These are phyloP conservation scores for Apophysomyces ossiformis DNA, from an alignment of 371 early-diverging fungal genomes.

Conservation along the genomic window DNA sequence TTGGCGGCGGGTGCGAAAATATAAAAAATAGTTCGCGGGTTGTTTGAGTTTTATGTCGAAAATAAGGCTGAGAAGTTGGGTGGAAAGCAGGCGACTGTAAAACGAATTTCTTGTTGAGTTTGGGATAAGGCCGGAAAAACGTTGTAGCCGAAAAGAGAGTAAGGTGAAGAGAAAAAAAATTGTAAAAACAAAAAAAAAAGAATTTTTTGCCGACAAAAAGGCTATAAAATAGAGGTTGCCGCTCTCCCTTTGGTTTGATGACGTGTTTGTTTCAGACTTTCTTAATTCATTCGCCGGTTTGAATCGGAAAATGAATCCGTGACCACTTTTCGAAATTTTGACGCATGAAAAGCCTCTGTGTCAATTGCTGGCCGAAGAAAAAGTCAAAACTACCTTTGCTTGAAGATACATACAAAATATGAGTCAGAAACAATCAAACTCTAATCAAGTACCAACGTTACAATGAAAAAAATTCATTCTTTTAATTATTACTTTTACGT, in stretches of 20 bases:
- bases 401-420: too few species aligned
- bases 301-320: too few species aligned
- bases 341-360: too few species aligned
- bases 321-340: too few species aligned
- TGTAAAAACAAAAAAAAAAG: conserved; percentile 15
- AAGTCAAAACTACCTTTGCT: too few species aligned
- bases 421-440: too few species aligned
- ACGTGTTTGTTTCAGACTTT: too few species aligned
- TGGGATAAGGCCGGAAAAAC: conserved; percentile 10
- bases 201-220: conserved; percentile 12
- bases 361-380: too few species aligned
- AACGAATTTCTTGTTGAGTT: conserved; percentile 11
- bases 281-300: too few species aligned
- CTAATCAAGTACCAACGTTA: neutral
- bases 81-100: neutral
- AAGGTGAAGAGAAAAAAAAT: conserved; percentile 6
- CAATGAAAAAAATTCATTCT: neutral
- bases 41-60: neutral
- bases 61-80: too few species aligned
- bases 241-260: conserved; percentile 5
- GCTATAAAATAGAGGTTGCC: conserved; percentile 8
- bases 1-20: conserved; percentile 7
- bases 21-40: conserved; percentile 8
- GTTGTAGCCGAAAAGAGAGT: conserved; percentile 11
- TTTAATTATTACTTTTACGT: conserved; percentile 15